Evolutionary conservation across 2,329 filamentous ascomycete species (phyloP), one percentile per base, ranked within the genome.

Genomic region (Cryphonectria japonica): DNA sequence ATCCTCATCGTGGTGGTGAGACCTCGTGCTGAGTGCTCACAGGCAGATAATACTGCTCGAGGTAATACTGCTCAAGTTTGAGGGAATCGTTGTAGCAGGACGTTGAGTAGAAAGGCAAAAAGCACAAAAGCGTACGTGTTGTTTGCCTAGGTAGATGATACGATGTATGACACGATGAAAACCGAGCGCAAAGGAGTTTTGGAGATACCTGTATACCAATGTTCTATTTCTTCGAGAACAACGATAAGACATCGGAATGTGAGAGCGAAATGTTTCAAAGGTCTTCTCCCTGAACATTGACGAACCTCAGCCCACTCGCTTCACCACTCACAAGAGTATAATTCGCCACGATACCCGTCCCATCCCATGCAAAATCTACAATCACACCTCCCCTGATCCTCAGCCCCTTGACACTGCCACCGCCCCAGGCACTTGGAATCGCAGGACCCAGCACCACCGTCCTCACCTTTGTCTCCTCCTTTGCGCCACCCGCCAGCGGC

Each of bases 361-460:
- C 76, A 73, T 83, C 76, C 84, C 84, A 85, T 3, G 65, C 74
- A 75, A 86, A 86, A 69, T 83, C 80, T 0, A 86, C 79, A 1
- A 74, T 74, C 0, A 80, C 79, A 1, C 84, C 84, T 0, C 84
- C 84, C 29, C 85, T 80, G 14, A 86, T 68, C 57, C 80, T 77
- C 71, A 86, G 74, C 0, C 84, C 84, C 46, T 74, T 78, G 1
- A 86, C 83, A n/a, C 75, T 81, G 0, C 85, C 85, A 2, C 78
- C 77, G 4, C 75, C 82, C 84, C 85, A 86, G 0, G 74, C 74
- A 60, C 73, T 70, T 0, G 85, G 85, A 46, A 87, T 85, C 0
- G 85, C 84, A 0, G 84, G 84, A 0, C 84, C 85, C 4, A 87
- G 60, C 0, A 85, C 79, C 8, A 86, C 82, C 0, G 76, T 81